These are phyloP conservation scores for Solanum lignicaule DNA, from an alignment of 257 asterid species.

Conservation along the genomic window DNA sequence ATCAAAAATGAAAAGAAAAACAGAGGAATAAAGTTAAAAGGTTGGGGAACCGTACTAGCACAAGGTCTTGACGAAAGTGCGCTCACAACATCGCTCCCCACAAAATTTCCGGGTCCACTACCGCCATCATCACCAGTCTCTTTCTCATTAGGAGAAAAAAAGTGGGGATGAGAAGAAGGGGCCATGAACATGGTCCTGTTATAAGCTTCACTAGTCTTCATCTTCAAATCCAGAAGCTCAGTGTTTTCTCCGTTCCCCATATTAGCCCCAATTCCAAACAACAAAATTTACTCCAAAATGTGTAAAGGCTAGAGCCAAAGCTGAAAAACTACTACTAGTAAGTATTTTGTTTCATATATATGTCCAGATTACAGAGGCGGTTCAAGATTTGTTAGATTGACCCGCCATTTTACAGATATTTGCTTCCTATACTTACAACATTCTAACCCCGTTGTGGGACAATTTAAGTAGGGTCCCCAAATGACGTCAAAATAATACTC, in stretches of 20 bases:
- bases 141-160: neutral
- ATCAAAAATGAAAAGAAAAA: neutral
- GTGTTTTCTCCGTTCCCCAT: conserved; percentile 19
- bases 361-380: neutral
- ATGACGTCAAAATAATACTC: neutral
- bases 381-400: neutral
- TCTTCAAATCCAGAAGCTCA: conserved; percentile 30
- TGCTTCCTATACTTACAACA: conserved; percentile 36
- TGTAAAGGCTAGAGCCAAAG: neutral
- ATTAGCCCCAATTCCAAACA: neutral
- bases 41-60: neutral
- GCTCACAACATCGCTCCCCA: neutral
- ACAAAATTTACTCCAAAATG: neutral
- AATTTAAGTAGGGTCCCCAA: neutral
- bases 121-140: conserved; percentile 8
- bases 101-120: conserved; percentile 7
- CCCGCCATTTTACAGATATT: conserved; percentile 19
- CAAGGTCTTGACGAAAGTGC: neutral
- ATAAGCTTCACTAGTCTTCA: conserved; percentile 16
- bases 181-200: conserved; percentile 5
- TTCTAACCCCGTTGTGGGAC: conserved; percentile 12
- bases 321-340: neutral
- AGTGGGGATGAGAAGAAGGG: conserved; percentile 7
- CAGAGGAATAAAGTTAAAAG: neutral
- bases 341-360: neutral